Base-by-base conservation (phyloP, 2,329 filamentous ascomycete species). In the Fusarium sacchari region DNA sequence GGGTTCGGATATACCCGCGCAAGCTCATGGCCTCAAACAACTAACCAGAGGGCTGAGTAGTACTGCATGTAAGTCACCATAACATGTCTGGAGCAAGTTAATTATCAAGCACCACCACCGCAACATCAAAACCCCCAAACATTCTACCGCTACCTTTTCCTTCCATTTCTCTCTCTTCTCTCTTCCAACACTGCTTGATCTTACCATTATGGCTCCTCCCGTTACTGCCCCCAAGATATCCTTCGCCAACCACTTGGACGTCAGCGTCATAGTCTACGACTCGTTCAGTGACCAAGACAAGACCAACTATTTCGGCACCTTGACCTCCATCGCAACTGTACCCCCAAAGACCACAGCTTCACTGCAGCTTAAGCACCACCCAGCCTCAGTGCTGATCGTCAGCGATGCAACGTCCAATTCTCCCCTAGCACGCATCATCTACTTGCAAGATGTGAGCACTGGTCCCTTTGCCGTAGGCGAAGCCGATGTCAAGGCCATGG, bases 251-350 rank as follows among this genome's bases (percentile, higher is more conserved):
- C 28, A 12, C 39, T 22, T 62, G 7, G 32, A 58, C 24, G 20
- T 39, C 39, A 46, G 39, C 8, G 59, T 62, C n/a, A 20, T 6
- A 2, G 30, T 62, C 22, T 62, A 58, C 50, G 59, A 62, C 22
- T 62, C 59, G 6, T 62, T 58, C 9, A 58, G 59, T 24, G 13
- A 28, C 17, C 32, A 62, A 58, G 59, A 62, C 26, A 62, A 37
- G 18, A 37, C 20, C 26, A 62, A 62, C 22, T 62, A 62, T 26
- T 62, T 62, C 20, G 59, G 59, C 7, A 62, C 39, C 13, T 44
- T 62, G 20, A 62, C 59, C 22, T 20, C 7, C 5, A n/a, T 62
- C 32, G 32, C 13, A 9, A 58, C 40, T 5, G 50, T 58, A 15
- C 40, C 59, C 1, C 2, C 59, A 6, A 58, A 62, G 3, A 15